Base-by-base conservation (phyloP, 192 early-diverging fungal genomes). In the Diversispora eburnea region DNA sequence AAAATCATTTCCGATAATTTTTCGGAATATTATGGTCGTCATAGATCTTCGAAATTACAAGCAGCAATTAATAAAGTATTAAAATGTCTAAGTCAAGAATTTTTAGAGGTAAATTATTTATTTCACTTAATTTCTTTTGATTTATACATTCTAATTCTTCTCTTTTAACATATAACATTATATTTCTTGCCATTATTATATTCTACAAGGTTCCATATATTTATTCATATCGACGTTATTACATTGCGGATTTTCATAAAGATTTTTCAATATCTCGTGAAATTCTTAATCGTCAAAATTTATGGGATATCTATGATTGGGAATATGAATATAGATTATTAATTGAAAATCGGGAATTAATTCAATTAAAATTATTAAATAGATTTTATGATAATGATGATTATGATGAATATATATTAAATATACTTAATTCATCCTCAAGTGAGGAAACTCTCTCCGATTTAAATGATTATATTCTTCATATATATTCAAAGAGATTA, bases 221-320 rank as follows among this genome's bases (percentile, higher is more conserved):
- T 71, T 81, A 86, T 46, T 84, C 84, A 10, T 94, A 98, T 75
- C 86, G 93, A 49, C 89, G 91, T 62, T 95, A 99, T 77, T 90
- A 94, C 71, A 90, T 92, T 75, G 64, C 3, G 77, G 77, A 66
- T 5, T 66, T 48, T 49, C 45, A 48, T 49, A 46, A 49, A 9
- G 43, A 10, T 74, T 76, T 10, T 81, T 80, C 13, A 77, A 78
- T 9, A 61, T 73, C 64, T 72, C 67, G 57, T 72, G 46, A 41
- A 80, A 80, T 94, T 43, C 46, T 66, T 19, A 84, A 85, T 1
- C 75, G 83, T 2, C 84, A 83, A 15, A 92, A 96, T 81, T 76
- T 98, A 46, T 98, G 96, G 96, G 83, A 86, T 51, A 91, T 98
- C 46, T 90, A 90, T 75, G 96, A 98, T 74, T 79, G 91, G 65